Base-by-base conservation (phyloP, 805 yeast species). In the Isabelozyma rhagii region DNA sequence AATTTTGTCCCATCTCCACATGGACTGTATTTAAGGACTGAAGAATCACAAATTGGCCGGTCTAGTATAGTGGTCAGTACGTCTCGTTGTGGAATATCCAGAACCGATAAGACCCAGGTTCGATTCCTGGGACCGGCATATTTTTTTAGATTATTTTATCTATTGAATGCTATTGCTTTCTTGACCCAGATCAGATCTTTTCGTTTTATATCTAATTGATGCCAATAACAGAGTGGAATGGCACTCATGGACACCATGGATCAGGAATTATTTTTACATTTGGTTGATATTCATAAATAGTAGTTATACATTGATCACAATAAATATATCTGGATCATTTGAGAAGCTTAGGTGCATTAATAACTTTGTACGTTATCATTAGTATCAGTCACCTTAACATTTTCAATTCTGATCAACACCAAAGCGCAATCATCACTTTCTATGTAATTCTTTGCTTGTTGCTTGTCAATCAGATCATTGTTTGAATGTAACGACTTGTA, bases 341-440 rank as follows among this genome's bases (percentile, higher is more conserved):
- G 25, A 1, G 25, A 21, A 21, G 5, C 25, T 21, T 31, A 8
- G 1, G 5, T 13, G n/a, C 15, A 10, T 57, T 47, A 66, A 51
- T 68, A 72, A 55, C 63, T 67, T 41, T 59, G 62, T 25, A 80
- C 75, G 55, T 86, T 84, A 64, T 87, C 83, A 44, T 86, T 82
- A 8, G 82, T 78, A 60, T 92, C 97, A 10, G 96, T 89, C 21
- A 91, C 87, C 59, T 85, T 86, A 25, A 90, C 91, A 40, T 80
- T 77, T 43, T 76, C 77, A 41, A 92, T 75, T 59, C 78, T 76
- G 39, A 90, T 83, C 51, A 87, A 73, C 15, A 91, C 75, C 47
- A 89, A 77, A 1, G 86, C 86, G 47, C 80, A 81, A 48, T 85
- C 81, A 13, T 81, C 87, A 47, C 82, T 80, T 43, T 67, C 68